phyloP scores from a whole-genome alignment of 495 filamentous ascomycete genomes.

The Trichoderma erinaceum region DNA sequence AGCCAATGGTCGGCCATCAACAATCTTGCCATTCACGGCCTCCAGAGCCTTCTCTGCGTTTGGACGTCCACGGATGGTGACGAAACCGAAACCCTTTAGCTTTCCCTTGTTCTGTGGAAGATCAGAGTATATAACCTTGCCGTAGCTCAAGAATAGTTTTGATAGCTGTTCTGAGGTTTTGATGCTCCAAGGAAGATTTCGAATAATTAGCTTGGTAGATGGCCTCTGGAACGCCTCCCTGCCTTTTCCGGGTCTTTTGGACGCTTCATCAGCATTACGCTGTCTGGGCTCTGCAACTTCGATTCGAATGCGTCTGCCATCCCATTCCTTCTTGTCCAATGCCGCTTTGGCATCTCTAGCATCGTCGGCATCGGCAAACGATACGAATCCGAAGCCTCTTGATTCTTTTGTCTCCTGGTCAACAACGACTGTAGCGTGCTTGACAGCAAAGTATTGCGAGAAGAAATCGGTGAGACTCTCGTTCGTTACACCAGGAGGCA shows the following conservation, averaged over 20 bases:
- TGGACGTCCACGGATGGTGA: constrained; percentile 78
- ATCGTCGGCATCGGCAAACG: constrained; percentile 89
- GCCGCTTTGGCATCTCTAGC: constrained; percentile 71
- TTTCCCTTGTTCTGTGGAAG: constrained; percentile 71
- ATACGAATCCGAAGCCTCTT: constrained; percentile 93
- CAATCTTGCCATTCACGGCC: constrained; percentile 76
- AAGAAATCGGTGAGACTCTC: constrained; percentile 81
- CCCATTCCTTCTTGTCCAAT: constrained; percentile 64
- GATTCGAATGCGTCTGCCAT: constrained; percentile 74
- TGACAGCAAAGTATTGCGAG: constrained; percentile 87
- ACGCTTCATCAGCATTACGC: constrained; percentile 51
- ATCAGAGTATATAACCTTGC: constrained; percentile 77
- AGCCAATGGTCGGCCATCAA: constrained; percentile 80
- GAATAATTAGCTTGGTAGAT: constrained; percentile 81
- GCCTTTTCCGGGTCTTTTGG: constrained; percentile 48
- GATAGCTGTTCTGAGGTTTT: constrained; percentile 74
- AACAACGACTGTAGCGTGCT: constrained; percentile 82
- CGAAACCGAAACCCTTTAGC: constrained; percentile 84
- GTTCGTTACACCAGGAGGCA: constrained; percentile 70
- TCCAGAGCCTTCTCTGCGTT: constrained; percentile 88
- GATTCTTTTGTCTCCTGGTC: constrained; percentile 77
- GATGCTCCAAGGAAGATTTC: constrained; percentile 95
- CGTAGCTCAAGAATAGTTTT: constrained; percentile 73
- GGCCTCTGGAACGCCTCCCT: constrained; percentile 37
- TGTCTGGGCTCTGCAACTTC: constrained; percentile 83